Base-by-base conservation (phyloP, 495 filamentous ascomycete species). In the Pseudoneurospora amorphoporcata region DNA sequence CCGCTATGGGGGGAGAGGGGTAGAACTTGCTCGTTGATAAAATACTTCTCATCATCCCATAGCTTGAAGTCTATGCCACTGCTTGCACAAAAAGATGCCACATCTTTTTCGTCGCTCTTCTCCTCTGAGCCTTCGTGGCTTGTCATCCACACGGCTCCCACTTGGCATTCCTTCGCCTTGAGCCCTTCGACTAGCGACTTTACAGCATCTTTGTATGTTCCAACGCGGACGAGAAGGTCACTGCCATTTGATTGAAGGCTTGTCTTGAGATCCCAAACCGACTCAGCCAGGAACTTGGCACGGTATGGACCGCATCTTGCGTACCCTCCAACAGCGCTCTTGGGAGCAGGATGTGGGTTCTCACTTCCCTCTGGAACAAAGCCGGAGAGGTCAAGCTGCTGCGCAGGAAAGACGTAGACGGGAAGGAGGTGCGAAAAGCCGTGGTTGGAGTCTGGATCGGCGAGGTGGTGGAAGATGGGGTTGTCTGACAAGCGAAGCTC, bases 1-100 rank as follows among this genome's bases (percentile, higher is more conserved):
- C 14, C 23, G 10, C 45, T 3, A 17, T 14, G 14, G 47, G 41
- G 38, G 38, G 12, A 16, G 42, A 39, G 40, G 3, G 12, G 8
- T 16, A 68, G 19, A 39, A 86, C 87, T 81, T 82, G 92, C 91
- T 92, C 89, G 74, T 92, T 87, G 68, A 92, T 85, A 69, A 90
- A 88, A 76, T 91, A 93, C 77, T 92, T 93, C 77, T 91, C 91
- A 73, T 94, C 91, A 1, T 79, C 80, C 85, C 88, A 92, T 6
- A 86, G 42, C 78, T 84, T 87, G 77, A 90, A 91, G 8, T 88
- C 83, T 14, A 86, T 79, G 37, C 83, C 84, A 19, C 83, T 78
- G 8, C 78, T 75, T 42, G 83, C 75, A 47, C 88, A 87, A 8
- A 87, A 73, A 14, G 80, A 76, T 37, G 80, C 79, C 9, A 92